Base-by-base conservation (phyloP, 2,329 filamentous ascomycete species). In the Fusarium chlamydosporum region DNA sequence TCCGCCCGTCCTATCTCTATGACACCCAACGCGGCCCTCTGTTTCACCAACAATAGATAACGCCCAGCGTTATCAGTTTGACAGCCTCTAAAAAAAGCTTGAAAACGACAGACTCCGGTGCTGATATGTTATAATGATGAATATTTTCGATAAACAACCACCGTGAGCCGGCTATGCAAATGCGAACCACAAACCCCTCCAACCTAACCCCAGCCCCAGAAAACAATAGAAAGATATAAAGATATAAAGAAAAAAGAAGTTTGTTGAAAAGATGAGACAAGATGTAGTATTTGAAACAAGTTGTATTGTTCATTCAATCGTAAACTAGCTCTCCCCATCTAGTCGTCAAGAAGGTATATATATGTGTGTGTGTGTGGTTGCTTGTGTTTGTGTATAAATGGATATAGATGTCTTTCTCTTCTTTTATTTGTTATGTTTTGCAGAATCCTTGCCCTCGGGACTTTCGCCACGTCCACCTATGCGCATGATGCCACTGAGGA, bases 401-500 rank as follows among this genome's bases (percentile, higher is more conserved):
- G 58, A 63, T 50, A 35, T 48, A 47, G 20, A 53, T 37, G 26
- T 20, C 23, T 4, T 26, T 37, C n/a, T 41, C 5, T 20, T 11
- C n/a, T 16, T 38, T 69, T 47, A 69, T 31, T 69, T 68, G 26
- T 33, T 29, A 45, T 35, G 38, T 40, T 69, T 67, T 20, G 67
- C 15, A 15, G 50, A 38, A 38, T 75, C 73, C 56, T 78, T 81
- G 9, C 72, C 70, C n/a, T 82, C 81, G 0, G 81, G 80, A 38
- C 80, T 82, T 54, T 82, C 80, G 26, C 78, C 76, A 29, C 80
- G 74, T 3, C 76, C 77, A 6, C 81, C 81, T 41, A 82, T 82
- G 42, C 80, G 78, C 76, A 83, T 83, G 67, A 83, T 82, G 41
- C 81, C 81, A 42, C 78, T 82, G 15, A 83, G 71, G 9, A 83